Percentiles rank a stretch among this genome's conserved stretches.
Conservation (phyloP, 176 grass and related monocot species). For the Panicum miliaceum region DNA sequence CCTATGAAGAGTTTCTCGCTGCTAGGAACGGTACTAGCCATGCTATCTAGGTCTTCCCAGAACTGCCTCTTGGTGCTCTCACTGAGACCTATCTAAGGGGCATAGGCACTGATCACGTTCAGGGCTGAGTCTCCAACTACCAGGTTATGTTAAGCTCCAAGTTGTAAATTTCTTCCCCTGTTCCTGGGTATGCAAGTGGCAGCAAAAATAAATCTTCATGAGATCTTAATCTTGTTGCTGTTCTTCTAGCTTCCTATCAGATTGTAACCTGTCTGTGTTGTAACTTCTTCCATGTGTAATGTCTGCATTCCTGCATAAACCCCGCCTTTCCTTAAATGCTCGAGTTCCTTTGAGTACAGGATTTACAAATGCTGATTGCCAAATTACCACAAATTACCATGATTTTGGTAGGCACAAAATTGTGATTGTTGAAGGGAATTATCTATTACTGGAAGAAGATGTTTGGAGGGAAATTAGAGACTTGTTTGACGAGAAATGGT, state of each 20-base stretch:
- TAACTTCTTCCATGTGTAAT: neutral
- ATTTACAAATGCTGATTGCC: neutral
- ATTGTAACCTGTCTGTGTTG: neutral
- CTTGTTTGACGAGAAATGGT: constrained; percentile 95
- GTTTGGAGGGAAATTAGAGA: constrained; percentile 72
- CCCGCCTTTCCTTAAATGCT: neutral
- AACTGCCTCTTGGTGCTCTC: no score
- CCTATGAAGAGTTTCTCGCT: no score
- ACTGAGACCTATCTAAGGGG: no score
- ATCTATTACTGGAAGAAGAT: constrained; percentile 80
- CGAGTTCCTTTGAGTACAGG: neutral
- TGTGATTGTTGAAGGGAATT: constrained; percentile 91
- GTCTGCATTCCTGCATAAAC: constrained; percentile 21
- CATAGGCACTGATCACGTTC: no score
- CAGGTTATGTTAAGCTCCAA: neutral
- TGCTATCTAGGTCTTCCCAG: no score
- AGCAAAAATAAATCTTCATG: neutral
- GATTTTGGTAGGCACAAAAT: constrained; percentile 73
- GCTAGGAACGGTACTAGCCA: no score
- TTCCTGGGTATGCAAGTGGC: neutral
- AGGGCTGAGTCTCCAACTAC: no score
- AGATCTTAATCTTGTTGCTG: neutral
- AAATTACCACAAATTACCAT: no score
- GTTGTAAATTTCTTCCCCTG: neutral
- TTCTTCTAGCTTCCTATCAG: neutral